Evolutionary conservation across 2,329 filamentous ascomycete genomes (phyloP).

Genomic region (Cadophora sp.): DNA sequence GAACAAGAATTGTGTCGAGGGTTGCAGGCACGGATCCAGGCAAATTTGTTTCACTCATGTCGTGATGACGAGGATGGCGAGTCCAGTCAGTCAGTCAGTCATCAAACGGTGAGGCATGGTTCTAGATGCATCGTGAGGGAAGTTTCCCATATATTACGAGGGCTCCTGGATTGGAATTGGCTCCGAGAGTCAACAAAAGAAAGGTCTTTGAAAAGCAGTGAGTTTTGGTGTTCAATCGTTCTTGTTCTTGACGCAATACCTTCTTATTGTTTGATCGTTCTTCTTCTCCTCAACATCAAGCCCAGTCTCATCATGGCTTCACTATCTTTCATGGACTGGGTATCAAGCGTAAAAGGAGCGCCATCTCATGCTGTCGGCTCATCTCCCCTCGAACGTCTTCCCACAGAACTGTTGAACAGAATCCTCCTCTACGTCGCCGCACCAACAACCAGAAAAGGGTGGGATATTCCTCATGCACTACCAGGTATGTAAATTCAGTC

Average conservation of each 20-base stretch:
- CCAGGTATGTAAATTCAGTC: conserved; percentile 12
- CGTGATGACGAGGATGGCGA: conserved; percentile 18
- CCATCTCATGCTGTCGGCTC: conserved; percentile 12
- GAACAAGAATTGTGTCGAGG: neutral
- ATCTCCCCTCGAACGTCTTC: conserved; percentile 26
- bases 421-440: conserved; percentile 18
- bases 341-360: conserved; percentile 3
- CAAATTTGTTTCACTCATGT: conserved; percentile 9
- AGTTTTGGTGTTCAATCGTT: neutral
- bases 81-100: neutral
- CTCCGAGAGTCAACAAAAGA: conserved; percentile 2
- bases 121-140: conserved; percentile 13
- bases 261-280: neutral
- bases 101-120: neutral
- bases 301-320: conserved; percentile 15
- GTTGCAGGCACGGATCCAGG: neutral
- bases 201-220: neutral
- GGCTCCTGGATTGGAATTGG: neutral
- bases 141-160: neutral
- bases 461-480: conserved; percentile 16
- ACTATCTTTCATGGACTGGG: conserved; percentile 21
- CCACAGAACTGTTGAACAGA: conserved; percentile 21
- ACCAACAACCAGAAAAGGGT: conserved; percentile 10
- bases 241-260: neutral
- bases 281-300: neutral